Percentiles rank a stretch among this genome's conserved stretches.
phyloP scores from a whole-genome alignment of 768 basidiomycete species.

The Leccinum barrowsii region DNA sequence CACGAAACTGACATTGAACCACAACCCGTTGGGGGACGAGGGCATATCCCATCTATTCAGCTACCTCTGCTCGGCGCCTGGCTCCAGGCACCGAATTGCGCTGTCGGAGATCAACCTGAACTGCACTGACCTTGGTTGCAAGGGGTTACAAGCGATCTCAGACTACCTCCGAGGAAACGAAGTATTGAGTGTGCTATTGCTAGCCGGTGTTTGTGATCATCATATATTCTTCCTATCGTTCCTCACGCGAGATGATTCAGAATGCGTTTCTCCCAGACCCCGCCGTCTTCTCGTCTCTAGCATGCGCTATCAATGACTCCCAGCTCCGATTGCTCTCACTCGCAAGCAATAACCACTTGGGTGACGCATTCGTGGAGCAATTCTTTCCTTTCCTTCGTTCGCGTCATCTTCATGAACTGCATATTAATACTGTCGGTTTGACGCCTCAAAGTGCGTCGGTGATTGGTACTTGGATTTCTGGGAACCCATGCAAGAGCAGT shows the following conservation, averaged over 20 bases:
- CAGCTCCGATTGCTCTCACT: constrained; percentile 48
- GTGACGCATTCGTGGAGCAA: constrained; percentile 44
- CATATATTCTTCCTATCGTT: background rate
- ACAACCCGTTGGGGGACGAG: constrained; percentile 56
- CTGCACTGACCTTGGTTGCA: constrained; percentile 49
- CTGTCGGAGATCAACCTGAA: constrained; percentile 57
- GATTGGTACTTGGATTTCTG: constrained; percentile 50
- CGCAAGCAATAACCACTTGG: constrained; percentile 44
- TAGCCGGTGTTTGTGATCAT: constrained; percentile 49
- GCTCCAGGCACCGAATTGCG: constrained; percentile 37
- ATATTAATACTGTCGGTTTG: constrained; percentile 47
- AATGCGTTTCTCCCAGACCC: constrained; percentile 41
- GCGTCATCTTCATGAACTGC: constrained; percentile 47
- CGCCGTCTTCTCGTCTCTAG: constrained; percentile 37
- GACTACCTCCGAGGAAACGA: constrained; percentile 48
- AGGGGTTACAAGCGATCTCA: constrained; percentile 48
- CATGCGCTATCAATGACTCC: constrained; percentile 52
- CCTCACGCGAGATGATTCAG: constrained; percentile 28
- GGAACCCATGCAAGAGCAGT: constrained; percentile 16
- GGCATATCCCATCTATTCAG: constrained; percentile 52
- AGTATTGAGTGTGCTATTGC: constrained; percentile 42
- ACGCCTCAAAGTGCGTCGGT: constrained; percentile 41
- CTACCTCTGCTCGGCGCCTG: constrained; percentile 49
- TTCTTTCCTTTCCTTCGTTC: constrained; percentile 51
- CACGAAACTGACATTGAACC: constrained; percentile 49